phyloP scores from a whole-genome alignment of 176 grass and related monocot species.

The Carex pumila region DNA sequence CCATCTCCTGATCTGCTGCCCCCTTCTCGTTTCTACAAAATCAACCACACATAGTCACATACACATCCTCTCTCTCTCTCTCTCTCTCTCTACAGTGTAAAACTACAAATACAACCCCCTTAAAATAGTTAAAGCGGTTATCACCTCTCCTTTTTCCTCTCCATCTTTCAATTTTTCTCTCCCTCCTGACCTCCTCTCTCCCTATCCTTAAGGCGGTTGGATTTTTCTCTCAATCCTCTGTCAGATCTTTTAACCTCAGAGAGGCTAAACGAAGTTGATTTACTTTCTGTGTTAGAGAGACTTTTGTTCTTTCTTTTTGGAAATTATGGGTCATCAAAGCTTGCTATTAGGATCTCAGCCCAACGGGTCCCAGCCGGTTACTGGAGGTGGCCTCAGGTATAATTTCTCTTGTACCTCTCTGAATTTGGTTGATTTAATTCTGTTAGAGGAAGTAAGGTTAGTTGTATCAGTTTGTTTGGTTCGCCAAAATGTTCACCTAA shows the following conservation, averaged over 20 bases:
- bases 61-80: no score
- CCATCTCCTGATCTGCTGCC: neutral
- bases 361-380: conserved; percentile 39
- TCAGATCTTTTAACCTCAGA: neutral
- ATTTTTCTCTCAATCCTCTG: neutral
- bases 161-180: neutral
- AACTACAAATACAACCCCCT: neutral
- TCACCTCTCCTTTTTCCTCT: neutral
- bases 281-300: neutral
- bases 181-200: neutral
- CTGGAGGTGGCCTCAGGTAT: conserved; percentile 71
- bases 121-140: conserved; percentile 18
- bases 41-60: neutral
- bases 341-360: conserved; percentile 20
- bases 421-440: neutral
- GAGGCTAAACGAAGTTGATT: neutral
- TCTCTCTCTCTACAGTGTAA: neutral
- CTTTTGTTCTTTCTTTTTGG: neutral
- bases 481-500: neutral
- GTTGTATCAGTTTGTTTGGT: neutral
- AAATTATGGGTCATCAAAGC: conserved; percentile 23
- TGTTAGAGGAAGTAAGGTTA: neutral
- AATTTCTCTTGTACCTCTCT: neutral
- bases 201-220: neutral
- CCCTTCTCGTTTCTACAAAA: neutral